These are phyloP conservation scores for Cadophora gregata DNA, from an alignment of 2,329 filamentous ascomycete genomes.

Conservation along the genomic window DNA sequence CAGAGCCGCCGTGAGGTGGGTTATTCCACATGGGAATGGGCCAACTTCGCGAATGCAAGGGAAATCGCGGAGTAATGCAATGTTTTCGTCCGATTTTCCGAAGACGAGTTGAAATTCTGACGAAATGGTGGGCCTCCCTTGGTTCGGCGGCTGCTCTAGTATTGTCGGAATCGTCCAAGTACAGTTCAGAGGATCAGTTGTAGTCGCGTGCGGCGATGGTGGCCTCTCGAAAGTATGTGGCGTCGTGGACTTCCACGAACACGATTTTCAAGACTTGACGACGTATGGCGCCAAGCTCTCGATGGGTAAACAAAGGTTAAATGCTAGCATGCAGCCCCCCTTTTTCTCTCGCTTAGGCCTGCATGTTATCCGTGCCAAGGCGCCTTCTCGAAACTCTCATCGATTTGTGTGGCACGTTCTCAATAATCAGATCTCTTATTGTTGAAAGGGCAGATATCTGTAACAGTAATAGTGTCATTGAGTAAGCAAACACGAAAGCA, in stretches of 20 bases:
- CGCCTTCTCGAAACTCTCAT: too few relatives aligned
- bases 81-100: conserved; percentile 43
- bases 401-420: too few relatives aligned
- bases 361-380: too few relatives aligned
- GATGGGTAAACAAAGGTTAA: too few relatives aligned
- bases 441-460: too few relatives aligned
- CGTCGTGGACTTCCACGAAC: background rate
- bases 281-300: too few relatives aligned
- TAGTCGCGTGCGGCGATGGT: conserved; percentile 39
- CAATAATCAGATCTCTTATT: too few relatives aligned
- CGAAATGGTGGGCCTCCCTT: conserved; percentile 41
- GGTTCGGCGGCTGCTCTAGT: conserved; percentile 39
- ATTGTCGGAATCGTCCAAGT: conserved; percentile 37
- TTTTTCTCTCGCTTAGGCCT: too few relatives aligned
- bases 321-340: too few relatives aligned
- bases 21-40: background rate
- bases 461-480: too few relatives aligned
- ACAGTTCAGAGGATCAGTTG: conserved; percentile 42
- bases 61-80: conserved; percentile 43
- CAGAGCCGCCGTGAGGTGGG: background rate
- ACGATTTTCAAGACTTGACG: too few relatives aligned
- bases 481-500: too few relatives aligned
- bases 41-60: conserved; percentile 38
- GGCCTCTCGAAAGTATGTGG: conserved; percentile 27
- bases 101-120: conserved; percentile 5